phyloP scores from a whole-genome alignment of 108 stramenopile species.

The Cylindrotheca closterium region DNA sequence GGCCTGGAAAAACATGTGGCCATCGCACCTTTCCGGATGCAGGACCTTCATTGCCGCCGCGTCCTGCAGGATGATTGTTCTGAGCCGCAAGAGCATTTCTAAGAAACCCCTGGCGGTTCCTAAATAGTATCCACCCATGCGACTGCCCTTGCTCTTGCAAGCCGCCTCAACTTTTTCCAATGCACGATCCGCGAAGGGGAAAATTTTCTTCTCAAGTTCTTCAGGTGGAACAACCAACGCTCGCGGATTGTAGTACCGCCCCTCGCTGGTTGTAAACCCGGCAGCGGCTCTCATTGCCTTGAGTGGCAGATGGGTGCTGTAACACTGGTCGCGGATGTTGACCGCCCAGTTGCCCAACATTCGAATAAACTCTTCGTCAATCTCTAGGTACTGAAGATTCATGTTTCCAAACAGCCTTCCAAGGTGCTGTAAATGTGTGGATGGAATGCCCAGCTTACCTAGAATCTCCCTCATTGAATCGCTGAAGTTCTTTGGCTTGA shows the following conservation, averaged over 20 bases:
- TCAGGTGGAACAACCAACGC: neutral
- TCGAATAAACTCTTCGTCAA: neutral
- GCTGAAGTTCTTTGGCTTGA: neutral
- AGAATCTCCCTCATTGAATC: neutral
- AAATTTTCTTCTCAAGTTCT: neutral
- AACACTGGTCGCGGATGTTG: neutral
- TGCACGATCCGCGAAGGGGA: neutral
- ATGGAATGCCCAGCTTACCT: neutral
- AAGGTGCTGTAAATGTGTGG: neutral
- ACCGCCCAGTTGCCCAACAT: conserved; percentile 8
- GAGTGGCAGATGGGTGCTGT: conserved; percentile 8
- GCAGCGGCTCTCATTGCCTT: neutral
- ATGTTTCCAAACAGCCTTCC: conserved; percentile 1
- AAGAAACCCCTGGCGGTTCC: neutral
- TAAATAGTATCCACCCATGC: neutral
- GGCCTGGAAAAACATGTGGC: no score
- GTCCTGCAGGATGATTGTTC: conserved; percentile 8
- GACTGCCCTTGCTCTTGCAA: neutral
- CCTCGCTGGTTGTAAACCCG: neutral
- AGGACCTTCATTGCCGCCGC: neutral
- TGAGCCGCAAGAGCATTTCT: no score
- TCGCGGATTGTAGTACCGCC: conserved; percentile 4
- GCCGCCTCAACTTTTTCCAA: no score
- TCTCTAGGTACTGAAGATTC: neutral
- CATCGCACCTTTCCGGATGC: conserved; percentile 3